phyloP scores from a whole-genome alignment of 2,329 filamentous ascomycete genomes.

The Paramyrothecium sp. region DNA sequence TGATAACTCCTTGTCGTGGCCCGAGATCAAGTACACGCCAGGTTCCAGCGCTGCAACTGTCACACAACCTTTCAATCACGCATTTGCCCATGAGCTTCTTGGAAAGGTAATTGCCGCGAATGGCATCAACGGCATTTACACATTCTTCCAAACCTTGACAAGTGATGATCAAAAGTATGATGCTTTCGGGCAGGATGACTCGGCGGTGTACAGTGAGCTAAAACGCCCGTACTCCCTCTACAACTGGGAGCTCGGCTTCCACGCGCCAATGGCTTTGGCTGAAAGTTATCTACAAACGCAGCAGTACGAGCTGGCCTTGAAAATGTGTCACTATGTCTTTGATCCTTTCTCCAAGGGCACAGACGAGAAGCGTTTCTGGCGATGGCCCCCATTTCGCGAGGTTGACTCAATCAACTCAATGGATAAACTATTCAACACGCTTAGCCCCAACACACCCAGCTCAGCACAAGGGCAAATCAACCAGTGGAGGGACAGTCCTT shows the following conservation, averaged over 20 bases:
- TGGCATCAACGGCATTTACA: neutral
- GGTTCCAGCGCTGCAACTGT: neutral
- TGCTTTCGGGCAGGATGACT: neutral
- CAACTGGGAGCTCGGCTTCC: neutral
- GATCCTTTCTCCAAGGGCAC: neutral
- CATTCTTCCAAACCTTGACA: neutral
- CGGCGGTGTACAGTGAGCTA: neutral
- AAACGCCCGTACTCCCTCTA: neutral
- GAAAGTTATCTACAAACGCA: neutral
- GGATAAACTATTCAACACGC: slow-evolving; percentile 1
- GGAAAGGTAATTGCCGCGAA: neutral
- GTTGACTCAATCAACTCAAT: slow-evolving; percentile 2
- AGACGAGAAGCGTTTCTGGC: neutral
- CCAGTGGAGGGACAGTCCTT: neutral
- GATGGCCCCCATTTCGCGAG: neutral
- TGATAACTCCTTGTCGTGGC: neutral
- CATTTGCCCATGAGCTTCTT: neutral
- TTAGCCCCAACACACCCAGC: slow-evolving; percentile 2
- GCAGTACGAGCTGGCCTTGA: neutral
- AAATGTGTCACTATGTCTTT: neutral
- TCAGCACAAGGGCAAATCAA: neutral
- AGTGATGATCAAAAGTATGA: neutral
- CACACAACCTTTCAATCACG: neutral
- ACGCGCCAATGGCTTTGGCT: neutral
- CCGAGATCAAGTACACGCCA: neutral